Base-by-base conservation (phyloP, 1,284 basidiomycete genomes). In the Tylopilus sp. region DNA sequence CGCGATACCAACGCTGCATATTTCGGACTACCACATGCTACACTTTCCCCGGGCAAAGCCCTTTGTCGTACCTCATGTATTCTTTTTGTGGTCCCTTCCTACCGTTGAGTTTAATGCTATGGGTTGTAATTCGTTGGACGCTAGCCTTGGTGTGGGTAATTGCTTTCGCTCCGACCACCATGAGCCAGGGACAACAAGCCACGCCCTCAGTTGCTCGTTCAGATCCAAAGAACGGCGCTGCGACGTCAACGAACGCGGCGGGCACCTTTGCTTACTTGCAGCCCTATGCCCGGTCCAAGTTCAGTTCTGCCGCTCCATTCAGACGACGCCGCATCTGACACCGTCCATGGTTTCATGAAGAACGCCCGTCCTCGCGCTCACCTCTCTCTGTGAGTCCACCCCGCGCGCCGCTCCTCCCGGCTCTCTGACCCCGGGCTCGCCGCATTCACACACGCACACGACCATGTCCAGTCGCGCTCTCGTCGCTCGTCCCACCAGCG, bases 391-490 rank as follows among this genome's bases (percentile, higher is more conserved):
- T 69, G 49, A 56, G 64, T 59, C 36, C 9, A n/a, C n/a, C n/a
- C n/a, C n/a, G n/a, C n/a, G n/a, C n/a, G n/a, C n/a, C n/a, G n/a
- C n/a, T n/a, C n/a, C n/a, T n/a, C n/a, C n/a, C n/a, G n/a, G n/a
- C n/a, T n/a, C n/a, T n/a, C n/a, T n/a, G n/a, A n/a, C n/a, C n/a
- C n/a, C n/a, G n/a, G n/a, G n/a, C n/a, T n/a, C n/a, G n/a, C n/a
- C n/a, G n/a, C n/a, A n/a, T n/a, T n/a, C n/a, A n/a, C n/a, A n/a
- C n/a, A n/a, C n/a, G n/a, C n/a, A n/a, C n/a, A n/a, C n/a, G n/a
- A n/a, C n/a, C n/a, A n/a, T n/a, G n/a, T n/a, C n/a, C 55, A 76
- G 73, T 76, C 42, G 51, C 71, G 2, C 59, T 62, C 0, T 73
- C 73, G 0, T 63, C 65, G 0, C 39, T 73, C n/a, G 54, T 71